Evolutionary conservation across 2,329 filamentous ascomycete species (phyloP).

Genomic region (Aureobasidium mangrovei): DNA sequence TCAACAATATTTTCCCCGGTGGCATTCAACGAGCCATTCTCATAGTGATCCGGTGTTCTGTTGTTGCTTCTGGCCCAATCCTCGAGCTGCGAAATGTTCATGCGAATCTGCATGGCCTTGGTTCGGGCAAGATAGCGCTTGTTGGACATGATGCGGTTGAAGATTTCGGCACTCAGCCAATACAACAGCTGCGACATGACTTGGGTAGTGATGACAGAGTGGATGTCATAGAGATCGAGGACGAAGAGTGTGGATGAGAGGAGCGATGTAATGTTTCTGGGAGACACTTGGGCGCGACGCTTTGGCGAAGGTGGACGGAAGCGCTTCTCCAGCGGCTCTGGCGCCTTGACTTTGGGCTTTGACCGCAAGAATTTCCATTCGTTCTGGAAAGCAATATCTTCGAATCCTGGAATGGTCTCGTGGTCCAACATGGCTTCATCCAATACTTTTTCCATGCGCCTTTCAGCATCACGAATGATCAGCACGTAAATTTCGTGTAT

Average conservation of each 20-base stretch:
- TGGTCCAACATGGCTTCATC: conserved; percentile 93
- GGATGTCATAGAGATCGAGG: conserved; percentile 95
- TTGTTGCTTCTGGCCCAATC: conserved; percentile 96
- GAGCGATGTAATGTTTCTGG: conserved; percentile 89
- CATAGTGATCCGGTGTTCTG: conserved; percentile 87
- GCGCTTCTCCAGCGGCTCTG: conserved; percentile 81
- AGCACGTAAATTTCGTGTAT: conserved; percentile 98
- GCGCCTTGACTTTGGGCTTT: conserved; percentile 74
- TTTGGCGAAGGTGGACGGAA: conserved; percentile 90
- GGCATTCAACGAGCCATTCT: conserved; percentile 77
- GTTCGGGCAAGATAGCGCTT: conserved; percentile 88
- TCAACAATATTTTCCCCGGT: conserved; percentile 84
- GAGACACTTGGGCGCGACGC: conserved; percentile 80
- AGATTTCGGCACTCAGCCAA: conserved; percentile 92
- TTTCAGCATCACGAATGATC: conserved; percentile 90
- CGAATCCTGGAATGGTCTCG: conserved; percentile 94
- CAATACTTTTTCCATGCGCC: conserved; percentile 90
- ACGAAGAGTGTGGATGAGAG: conserved; percentile 95
- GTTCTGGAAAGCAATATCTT: conserved; percentile 93
- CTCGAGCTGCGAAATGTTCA: conserved; percentile 93
- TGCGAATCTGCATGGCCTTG: conserved; percentile 98
- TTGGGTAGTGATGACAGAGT: conserved; percentile 90
- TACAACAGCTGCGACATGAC: conserved; percentile 89
- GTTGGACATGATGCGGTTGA: conserved; percentile 96
- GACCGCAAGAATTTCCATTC: conserved; percentile 97